Conservation (phyloP, 371 early-diverging fungal genomes). For the Mortierella sp. region DNA sequence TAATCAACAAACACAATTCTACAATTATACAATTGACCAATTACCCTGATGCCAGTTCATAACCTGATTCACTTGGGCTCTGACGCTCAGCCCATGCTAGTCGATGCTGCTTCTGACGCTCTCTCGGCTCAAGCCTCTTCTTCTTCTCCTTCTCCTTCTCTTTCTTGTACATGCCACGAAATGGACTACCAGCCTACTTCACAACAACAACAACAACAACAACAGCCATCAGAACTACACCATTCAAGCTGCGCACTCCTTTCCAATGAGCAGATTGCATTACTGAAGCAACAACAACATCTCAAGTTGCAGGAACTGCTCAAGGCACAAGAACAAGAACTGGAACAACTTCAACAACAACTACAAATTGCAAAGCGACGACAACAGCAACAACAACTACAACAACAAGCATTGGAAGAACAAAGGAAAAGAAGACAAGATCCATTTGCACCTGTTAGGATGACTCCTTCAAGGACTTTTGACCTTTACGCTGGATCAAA, state of each 20-base stretch:
- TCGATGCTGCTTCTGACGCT: neutral
- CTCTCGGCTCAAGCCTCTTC: too few species aligned
- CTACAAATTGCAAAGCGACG: too few species aligned
- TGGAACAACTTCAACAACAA: too few species aligned
- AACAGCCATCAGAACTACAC: neutral
- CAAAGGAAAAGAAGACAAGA: constrained; percentile 7
- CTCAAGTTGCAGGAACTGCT: constrained; percentile 10
- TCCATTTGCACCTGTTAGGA: constrained; percentile 24
- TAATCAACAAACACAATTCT: neutral
- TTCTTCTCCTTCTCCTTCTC: neutral
- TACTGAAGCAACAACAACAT: constrained; percentile 17
- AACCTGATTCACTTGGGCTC: constrained; percentile 1
- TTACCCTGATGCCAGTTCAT: constrained; percentile 20
- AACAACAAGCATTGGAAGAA: neutral
- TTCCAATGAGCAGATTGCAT: neutral
- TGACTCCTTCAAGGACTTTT: constrained; percentile 28
- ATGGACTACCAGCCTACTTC: neutral
- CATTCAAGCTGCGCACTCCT: constrained; percentile 13
- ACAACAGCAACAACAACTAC: constrained; percentile 5
- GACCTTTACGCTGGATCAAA: constrained; percentile 76
- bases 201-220: neutral
- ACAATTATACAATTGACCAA: neutral
- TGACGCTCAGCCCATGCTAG: neutral
- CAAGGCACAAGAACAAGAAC: neutral
- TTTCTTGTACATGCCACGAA: constrained; percentile 16